Percentiles rank a stretch among this genome's conserved stretches.
These are phyloP conservation scores for Pseudogymnoascus sp. DNA, from an alignment of 2,329 filamentous ascomycete species.

Conservation along the genomic window DNA sequence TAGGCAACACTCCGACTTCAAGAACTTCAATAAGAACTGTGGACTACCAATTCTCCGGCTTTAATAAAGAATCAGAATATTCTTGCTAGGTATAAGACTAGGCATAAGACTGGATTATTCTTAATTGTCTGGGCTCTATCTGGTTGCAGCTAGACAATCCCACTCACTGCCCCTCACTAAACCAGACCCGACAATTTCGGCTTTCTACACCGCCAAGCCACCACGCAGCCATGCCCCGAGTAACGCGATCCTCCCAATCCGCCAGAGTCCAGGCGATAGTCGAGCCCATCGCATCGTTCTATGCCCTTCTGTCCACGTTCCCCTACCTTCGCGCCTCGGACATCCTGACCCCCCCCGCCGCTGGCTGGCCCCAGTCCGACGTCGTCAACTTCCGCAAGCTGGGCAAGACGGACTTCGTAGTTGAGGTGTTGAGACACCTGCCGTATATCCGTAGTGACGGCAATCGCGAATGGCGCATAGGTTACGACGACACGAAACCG, in stretches of 20 bases:
- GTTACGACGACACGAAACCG: conserved; percentile 11
- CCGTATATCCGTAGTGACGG: conserved; percentile 11
- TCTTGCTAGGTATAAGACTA: too few relatives aligned
- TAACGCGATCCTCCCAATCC: background rate
- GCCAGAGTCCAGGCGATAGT: background rate
- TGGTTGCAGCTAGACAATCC: background rate
- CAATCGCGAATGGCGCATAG: conserved; percentile 8
- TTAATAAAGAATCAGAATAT: too few relatives aligned
- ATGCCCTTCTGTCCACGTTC: conserved; percentile 1
- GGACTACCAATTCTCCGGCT: too few relatives aligned
- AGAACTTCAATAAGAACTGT: too few relatives aligned
- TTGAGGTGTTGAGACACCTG: conserved; percentile 12
- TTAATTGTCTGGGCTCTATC: background rate
- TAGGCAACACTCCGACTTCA: too few relatives aligned
- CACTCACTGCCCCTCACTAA: background rate
- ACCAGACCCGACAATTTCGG: background rate
- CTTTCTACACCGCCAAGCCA: background rate
- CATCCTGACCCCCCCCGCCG: conserved; percentile 11
- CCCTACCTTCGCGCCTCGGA: conserved; percentile 4
- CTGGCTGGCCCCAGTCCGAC: conserved; percentile 11
- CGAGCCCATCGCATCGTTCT: conserved; percentile 3
- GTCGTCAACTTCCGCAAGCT: conserved; percentile 10
- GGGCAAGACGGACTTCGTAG: conserved; percentile 11
- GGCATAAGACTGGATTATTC: too few relatives aligned
- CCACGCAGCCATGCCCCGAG: background rate